A percentile compares a stretch with the other conserved stretches of the same genome.
Evolutionary conservation across 2,329 filamentous ascomycete species (phyloP).

Genomic region (Boeremia lycopersici): DNA sequence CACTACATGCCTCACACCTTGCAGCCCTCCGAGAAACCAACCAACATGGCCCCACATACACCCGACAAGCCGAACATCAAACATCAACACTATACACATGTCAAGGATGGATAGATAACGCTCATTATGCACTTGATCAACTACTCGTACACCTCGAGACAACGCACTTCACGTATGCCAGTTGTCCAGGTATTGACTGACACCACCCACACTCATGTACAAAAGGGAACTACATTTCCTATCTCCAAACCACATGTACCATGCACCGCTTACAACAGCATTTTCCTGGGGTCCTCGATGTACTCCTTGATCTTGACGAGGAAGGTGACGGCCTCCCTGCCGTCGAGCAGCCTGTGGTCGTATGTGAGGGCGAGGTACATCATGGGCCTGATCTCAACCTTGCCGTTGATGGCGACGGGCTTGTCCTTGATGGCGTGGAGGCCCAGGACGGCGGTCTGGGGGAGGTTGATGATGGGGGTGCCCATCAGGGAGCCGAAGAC

Average conservation of each 20-base stretch:
- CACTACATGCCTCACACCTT: too few species aligned
- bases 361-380: conserved; percentile 99
- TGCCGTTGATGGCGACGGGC: conserved; percentile 86
- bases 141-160: conserved; percentile 17
- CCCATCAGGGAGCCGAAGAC: conserved; percentile 98
- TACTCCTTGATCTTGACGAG: conserved; percentile 96
- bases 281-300: conserved; percentile 91
- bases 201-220: conserved; percentile 12
- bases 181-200: conserved; percentile 5
- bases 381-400: conserved; percentile 95
- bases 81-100: neutral
- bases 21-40: neutral
- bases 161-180: conserved; percentile 6
- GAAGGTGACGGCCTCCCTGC: conserved; percentile 94
- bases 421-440: conserved; percentile 97
- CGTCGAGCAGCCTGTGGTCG: conserved; percentile 93
- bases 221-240: conserved; percentile 9
- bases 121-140: conserved; percentile 19
- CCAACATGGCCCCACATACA: neutral
- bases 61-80: neutral
- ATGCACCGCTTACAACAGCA: conserved; percentile 65
- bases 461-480: conserved; percentile 97
- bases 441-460: conserved; percentile 88
- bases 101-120: conserved; percentile 10
- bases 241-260: neutral